These are phyloP conservation scores for Cytospora piceae DNA, from an alignment of 2,329 filamentous ascomycete genomes.

Conservation along the genomic window DNA sequence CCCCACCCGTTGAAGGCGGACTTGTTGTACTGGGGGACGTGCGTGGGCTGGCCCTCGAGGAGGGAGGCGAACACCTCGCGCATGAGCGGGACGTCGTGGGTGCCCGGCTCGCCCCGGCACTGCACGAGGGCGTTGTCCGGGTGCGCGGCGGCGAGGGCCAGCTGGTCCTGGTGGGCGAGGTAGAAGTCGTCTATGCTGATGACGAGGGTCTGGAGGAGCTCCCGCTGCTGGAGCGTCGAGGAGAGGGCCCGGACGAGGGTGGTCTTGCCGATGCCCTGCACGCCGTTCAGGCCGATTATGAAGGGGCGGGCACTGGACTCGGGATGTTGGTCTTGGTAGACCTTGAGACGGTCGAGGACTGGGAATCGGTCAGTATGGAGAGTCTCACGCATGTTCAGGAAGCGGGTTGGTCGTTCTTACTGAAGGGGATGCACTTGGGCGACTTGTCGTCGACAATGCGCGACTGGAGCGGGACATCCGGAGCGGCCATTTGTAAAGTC, in stretches of 20 bases:
- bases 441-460: constrained; percentile 76
- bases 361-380: neutral
- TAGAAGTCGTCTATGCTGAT: constrained; percentile 92
- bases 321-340: constrained; percentile 30
- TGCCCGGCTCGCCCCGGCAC: constrained; percentile 80
- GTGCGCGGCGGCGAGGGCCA: constrained; percentile 65
- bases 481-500: constrained; percentile 35
- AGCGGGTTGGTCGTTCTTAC: neutral
- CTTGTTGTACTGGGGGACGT: constrained; percentile 82
- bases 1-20: constrained; percentile 75
- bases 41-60: constrained; percentile 54
- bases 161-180: constrained; percentile 71
- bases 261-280: constrained; percentile 92
- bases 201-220: constrained; percentile 68
- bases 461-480: constrained; percentile 38
- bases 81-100: constrained; percentile 75
- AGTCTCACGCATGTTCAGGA: neutral
- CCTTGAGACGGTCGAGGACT: constrained; percentile 60
- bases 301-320: constrained; percentile 57
- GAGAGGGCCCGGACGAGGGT: constrained; percentile 76
- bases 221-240: constrained; percentile 57
- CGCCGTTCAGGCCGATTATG: constrained; percentile 85
- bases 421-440: constrained; percentile 76
- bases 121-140: constrained; percentile 76
- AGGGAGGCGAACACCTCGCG: constrained; percentile 63